Base-by-base conservation (phyloP, 208 protist genomes). In the Trypanosoma theileri region DNA sequence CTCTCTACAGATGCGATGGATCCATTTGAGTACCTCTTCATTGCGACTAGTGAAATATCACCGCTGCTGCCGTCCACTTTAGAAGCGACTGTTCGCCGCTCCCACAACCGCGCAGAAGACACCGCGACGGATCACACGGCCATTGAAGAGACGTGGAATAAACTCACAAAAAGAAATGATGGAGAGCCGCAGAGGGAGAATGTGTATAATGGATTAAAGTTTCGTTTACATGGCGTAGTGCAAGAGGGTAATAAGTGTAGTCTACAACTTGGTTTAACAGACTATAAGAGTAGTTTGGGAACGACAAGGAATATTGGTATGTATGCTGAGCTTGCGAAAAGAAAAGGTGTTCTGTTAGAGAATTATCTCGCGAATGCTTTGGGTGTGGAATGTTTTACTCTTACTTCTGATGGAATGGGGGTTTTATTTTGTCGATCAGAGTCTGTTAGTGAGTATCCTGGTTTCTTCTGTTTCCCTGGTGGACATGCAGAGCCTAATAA, bases 201-300 rank as follows among this genome's bases (percentile, higher is more conserved):
- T 35, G 62, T 86, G 42, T 82, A 76, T 69, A 86, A 86, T 50
- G 74, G 58, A 22, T 24, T 81, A 19, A 86, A 84, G 60, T 86
- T 86, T 66, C 68, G 81, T 17, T 71, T 86, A n/a, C 55, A 73
- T 58, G 41, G 41, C 3, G 70, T 59, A 12, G 45, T 22, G 16
- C 12, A 16, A 7, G 54, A 62, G 1, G 58, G 31, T 21, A 59
- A 58, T 42, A 17, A 28, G 24, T 79, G 65, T 51, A 26, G 24
- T 31, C 26, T 86, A 35, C 40, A 81, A 40, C 59, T 86, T 3
- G 77, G 81, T 41, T 50, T 86, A 40, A 86, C 81, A 14, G 81
- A 86, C 45, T 86, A 84, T 64, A 86, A 81, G 65, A 61, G 61
- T 6, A 80, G 26, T 59, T 75, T 78, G 2, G 81, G 81, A 40